Evolutionary conservation across 1,284 basidiomycete genomes (phyloP).

Genomic region (Malassezia vespertilionis): DNA sequence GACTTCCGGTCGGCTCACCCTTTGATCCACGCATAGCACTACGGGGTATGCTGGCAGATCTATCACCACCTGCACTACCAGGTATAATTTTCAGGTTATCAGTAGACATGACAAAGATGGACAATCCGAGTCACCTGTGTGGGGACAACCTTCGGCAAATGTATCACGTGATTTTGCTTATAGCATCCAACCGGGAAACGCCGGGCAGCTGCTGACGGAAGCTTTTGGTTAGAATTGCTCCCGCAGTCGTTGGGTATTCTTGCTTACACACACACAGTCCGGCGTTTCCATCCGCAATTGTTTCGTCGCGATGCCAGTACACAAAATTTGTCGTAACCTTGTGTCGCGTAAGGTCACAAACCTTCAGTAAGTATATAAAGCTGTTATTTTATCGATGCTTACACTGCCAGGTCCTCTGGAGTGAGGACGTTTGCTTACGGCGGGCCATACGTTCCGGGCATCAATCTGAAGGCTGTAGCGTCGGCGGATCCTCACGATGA

Average conservation of each 20-base stretch:
- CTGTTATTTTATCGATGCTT: too few species aligned
- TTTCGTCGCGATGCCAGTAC: too few species aligned
- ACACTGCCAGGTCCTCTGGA: too few species aligned
- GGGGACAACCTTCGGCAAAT: neutral
- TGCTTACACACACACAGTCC: slow-evolving; percentile 13
- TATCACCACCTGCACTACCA: slow-evolving; percentile 36
- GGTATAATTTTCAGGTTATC: slow-evolving; percentile 47
- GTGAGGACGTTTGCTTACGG: slow-evolving; percentile 68
- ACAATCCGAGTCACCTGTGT: slow-evolving; percentile 3
- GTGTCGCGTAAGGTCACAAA: slow-evolving; percentile 16
- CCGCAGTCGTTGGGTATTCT: slow-evolving; percentile 13
- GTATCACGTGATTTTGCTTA: slow-evolving; percentile 10
- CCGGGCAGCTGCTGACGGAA: slow-evolving; percentile 9
- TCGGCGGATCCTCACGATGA: slow-evolving; percentile 54
- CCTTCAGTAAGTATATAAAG: slow-evolving; percentile 16
- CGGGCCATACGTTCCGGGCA: slow-evolving; percentile 58
- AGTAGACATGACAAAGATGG: slow-evolving; percentile 30
- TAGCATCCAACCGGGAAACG: slow-evolving; percentile 10
- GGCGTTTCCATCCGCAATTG: too few species aligned
- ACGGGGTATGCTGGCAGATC: slow-evolving; percentile 20
- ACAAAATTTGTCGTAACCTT: slow-evolving; percentile 16
- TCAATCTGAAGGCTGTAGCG: slow-evolving; percentile 61
- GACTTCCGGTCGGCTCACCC: slow-evolving; percentile 53
- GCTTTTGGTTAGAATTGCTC: slow-evolving; percentile 10
- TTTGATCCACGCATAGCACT: slow-evolving; percentile 55